A percentile compares a stretch with the other conserved stretches of the same genome.
phyloP scores from a whole-genome alignment of 2,329 filamentous ascomycete species.

The Talaromyces pinophilus region DNA sequence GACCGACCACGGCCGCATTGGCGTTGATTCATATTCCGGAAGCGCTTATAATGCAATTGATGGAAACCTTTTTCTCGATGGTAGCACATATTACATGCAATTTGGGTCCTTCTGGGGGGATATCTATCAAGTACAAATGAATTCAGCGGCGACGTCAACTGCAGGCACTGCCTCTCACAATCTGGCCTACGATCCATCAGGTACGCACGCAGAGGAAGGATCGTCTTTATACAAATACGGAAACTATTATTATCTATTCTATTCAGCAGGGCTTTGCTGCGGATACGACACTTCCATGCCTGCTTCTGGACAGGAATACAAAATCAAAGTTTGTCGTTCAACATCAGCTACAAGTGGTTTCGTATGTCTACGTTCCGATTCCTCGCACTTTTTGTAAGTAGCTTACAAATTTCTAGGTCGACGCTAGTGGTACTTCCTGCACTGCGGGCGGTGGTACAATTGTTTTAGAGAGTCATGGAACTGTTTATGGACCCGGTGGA shows the following conservation, averaged over 20 bases:
- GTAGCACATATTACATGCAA: constrained; percentile 51
- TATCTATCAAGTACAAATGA: constrained; percentile 61
- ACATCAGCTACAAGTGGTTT: constrained; percentile 55
- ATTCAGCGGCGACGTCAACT: constrained; percentile 41
- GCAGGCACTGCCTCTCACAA: constrained; percentile 23
- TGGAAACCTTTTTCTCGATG: constrained; percentile 52
- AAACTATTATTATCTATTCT: constrained; percentile 66
- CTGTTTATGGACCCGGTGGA: constrained; percentile 66
- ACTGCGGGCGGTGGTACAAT: constrained; percentile 60
- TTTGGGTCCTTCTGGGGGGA: constrained; percentile 71
- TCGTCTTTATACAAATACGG: constrained; percentile 53
- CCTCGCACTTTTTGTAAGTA: background rate
- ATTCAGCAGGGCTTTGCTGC: constrained; percentile 63
- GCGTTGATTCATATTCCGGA: constrained; percentile 39
- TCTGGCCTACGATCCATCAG: background rate
- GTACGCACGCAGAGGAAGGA: background rate
- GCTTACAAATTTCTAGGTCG: background rate
- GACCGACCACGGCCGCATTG: constrained; percentile 38
- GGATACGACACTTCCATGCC: constrained; percentile 55
- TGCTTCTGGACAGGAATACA: constrained; percentile 63
- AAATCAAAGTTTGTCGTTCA: constrained; percentile 65
- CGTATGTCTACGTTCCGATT: constrained; percentile 36
- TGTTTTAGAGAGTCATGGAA: constrained; percentile 61
- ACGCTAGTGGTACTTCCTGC: constrained; percentile 42
- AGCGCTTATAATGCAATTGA: constrained; percentile 64